phyloP scores from a whole-genome alignment of 345 rosid species.

The Odontarrhena argentea region DNA sequence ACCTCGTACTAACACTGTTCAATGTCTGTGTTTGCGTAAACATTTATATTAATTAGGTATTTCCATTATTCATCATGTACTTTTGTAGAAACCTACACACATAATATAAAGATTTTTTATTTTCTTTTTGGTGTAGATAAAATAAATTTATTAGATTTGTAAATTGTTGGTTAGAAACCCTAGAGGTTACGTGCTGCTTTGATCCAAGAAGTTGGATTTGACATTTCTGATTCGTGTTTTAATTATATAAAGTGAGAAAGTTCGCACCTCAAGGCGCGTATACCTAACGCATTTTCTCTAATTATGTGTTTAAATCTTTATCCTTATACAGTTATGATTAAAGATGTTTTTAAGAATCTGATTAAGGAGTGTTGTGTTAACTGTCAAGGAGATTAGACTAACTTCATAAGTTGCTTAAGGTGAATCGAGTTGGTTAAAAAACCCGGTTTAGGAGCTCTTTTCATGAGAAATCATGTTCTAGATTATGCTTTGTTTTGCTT shows the following conservation, averaged over 20 bases:
- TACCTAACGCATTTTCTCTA: constrained; percentile 8
- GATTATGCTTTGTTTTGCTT: too few relatives aligned
- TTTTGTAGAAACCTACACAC: constrained; percentile 42
- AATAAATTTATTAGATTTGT: constrained; percentile 22
- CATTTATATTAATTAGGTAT: constrained; percentile 32
- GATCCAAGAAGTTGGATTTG: constrained; percentile 45
- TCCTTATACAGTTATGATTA: background rate
- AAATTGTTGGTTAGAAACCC: constrained; percentile 36
- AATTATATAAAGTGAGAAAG: constrained; percentile 2
- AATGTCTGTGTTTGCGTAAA: constrained; percentile 38
- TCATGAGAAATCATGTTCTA: too few relatives aligned
- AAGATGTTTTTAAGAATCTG: background rate
- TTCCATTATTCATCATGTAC: constrained; percentile 42
- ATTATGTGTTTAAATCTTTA: background rate
- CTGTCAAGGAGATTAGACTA: too few relatives aligned
- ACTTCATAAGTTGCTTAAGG: too few relatives aligned
- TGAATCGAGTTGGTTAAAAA: too few relatives aligned
- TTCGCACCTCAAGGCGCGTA: constrained; percentile 26
- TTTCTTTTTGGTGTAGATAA: background rate
- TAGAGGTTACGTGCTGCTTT: constrained; percentile 40
- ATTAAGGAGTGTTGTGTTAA: background rate
- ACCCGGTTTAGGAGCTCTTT: too few relatives aligned
- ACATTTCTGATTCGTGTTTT: constrained; percentile 37
- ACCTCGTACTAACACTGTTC: constrained; percentile 47
- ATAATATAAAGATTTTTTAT: background rate